Evolutionary conservation across 2,329 filamentous ascomycete genomes (phyloP), one percentile per base, ranked within the genome.

Genomic region (Aspergillus felis): DNA sequence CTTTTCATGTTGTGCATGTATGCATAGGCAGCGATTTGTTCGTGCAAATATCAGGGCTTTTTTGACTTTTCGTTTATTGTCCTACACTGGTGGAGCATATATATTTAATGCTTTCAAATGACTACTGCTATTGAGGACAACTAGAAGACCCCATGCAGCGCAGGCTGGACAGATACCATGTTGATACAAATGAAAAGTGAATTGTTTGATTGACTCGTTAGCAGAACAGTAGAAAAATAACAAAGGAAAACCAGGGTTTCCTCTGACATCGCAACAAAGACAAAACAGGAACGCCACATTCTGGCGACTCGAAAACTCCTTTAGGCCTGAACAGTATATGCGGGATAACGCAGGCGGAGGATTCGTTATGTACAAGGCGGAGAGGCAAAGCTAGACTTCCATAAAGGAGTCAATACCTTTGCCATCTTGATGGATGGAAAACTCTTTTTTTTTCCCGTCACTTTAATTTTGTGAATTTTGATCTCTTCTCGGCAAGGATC

Each of bases 351-450:
- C 47, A 29, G 51, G 51, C 27, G 46, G 59, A 61, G 60, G 61
- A 63, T 62, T 58, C 59, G 59, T 60, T 72, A 72, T 72, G 65
- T 72, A 73, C 71, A 73, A 61, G 61, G 58, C 62, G 62, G 58
- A 56, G 59, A 59, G 52, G 55, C 35, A 55, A 44, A 46, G 49
- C 29, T 56, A 32, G 29, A 49, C 25, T 41, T 50, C 52, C 52
- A 47, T 42, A 42, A 53, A 53, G 32, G 32, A 59, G 59, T 24
- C 60, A 51, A 47, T 44, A 56, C 59, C 56, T 64, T 41, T 49
- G 41, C 53, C 52, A 51, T 58, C 55, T 55, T 54, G 25, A 38
- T 51, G n/a, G 42, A 46, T 27, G 50, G 38, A 51, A 58, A 51
- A 42, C 20, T 54, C 28, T 24, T 12, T 41, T 51, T 58, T 55